phyloP scores from a whole-genome alignment of 23 red algal genomes.

The Gracilaria gracilis region DNA sequence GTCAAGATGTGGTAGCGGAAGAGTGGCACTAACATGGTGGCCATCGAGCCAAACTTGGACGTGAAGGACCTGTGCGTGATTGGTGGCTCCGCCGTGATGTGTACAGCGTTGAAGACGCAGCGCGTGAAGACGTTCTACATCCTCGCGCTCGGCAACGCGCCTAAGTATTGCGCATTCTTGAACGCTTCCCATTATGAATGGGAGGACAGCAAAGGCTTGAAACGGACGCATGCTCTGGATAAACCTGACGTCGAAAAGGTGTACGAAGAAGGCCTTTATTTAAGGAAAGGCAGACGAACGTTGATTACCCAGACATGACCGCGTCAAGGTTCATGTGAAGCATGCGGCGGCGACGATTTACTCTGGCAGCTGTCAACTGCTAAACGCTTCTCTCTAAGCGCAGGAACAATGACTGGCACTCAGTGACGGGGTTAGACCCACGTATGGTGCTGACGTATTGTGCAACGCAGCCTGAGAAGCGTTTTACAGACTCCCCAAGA shows the following conservation, averaged over 20 bases:
- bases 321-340: too few species aligned
- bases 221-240: not conserved
- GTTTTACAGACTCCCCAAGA: too few species aligned
- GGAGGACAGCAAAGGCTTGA: constrained; percentile 37
- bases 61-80: constrained; percentile 81
- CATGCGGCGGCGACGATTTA: too few species aligned
- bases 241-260: constrained; percentile 64
- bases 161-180: constrained; percentile 92
- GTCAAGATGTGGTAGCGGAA: constrained; percentile 87
- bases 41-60: constrained; percentile 81
- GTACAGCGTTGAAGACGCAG: constrained; percentile 72
- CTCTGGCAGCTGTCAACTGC: too few species aligned
- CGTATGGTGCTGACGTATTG: too few species aligned
- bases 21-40: constrained; percentile 58
- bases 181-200: constrained; percentile 91
- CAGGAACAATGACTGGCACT: too few species aligned
- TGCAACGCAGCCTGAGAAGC: too few species aligned
- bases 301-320: too few species aligned
- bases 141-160: constrained; percentile 85
- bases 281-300: too few species aligned
- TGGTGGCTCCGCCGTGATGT: constrained; percentile 75
- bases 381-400: too few species aligned
- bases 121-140: constrained; percentile 91
- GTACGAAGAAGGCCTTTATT: too few species aligned
- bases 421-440: too few species aligned